Evolutionary conservation across 2,329 filamentous ascomycete genomes (phyloP).

Genomic region (Pseudomassariella vexata): DNA sequence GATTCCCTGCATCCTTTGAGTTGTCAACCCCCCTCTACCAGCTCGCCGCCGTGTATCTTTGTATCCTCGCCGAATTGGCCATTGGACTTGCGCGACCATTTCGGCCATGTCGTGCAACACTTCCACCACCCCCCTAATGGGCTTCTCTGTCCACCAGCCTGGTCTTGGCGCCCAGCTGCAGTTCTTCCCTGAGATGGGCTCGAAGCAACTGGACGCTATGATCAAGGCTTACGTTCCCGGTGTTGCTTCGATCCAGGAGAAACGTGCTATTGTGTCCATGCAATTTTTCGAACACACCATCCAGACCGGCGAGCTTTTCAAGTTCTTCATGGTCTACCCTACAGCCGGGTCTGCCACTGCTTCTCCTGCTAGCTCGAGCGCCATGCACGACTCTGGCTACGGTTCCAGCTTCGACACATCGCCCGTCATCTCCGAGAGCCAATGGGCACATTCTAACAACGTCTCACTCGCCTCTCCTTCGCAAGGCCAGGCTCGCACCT

Average conservation of each 20-base stretch:
- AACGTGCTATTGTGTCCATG: constrained; percentile 51
- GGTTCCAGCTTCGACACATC: constrained; percentile 43
- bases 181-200: constrained; percentile 61
- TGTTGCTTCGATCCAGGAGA: constrained; percentile 47
- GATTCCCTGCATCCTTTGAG: constrained; percentile 5
- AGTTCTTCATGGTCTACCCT: constrained; percentile 51
- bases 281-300: constrained; percentile 53
- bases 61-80: too few species aligned
- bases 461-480: constrained; percentile 23
- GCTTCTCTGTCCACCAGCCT: constrained; percentile 57
- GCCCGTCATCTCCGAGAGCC: constrained; percentile 41
- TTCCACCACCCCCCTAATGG: constrained; percentile 31
- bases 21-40: too few species aligned
- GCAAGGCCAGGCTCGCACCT: constrained; percentile 18
- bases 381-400: constrained; percentile 38
- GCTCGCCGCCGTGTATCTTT: too few species aligned
- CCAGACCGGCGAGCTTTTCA: constrained; percentile 51
- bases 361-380: constrained; percentile 39
- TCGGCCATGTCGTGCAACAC: constrained; percentile 29
- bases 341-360: constrained; percentile 28
- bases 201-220: constrained; percentile 54
- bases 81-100: too few species aligned
- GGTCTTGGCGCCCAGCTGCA: constrained; percentile 51
- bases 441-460: constrained; percentile 33
- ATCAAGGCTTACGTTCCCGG: constrained; percentile 53